Evolutionary conservation across 2,329 filamentous ascomycete genomes (phyloP), one percentile per base, ranked within the genome.

Genomic region (Colletotrichum plurivorum): DNA sequence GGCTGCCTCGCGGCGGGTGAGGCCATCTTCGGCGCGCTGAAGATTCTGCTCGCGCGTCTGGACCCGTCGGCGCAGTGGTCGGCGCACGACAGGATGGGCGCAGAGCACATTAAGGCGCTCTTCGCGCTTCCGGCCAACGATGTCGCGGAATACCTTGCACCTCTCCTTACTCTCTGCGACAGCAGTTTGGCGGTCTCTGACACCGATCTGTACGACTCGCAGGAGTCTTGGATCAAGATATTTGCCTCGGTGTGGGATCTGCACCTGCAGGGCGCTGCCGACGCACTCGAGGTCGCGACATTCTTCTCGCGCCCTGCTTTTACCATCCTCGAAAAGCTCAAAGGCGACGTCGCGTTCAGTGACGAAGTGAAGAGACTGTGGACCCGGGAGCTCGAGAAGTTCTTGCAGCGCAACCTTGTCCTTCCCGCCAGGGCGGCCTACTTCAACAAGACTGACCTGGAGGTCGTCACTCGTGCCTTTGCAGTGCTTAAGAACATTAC

Each of bases 81-180:
- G 10, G 79, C 82, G 13, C 82, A 83, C 69, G 80, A 84, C 72
- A 82, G 77, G 60, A 87, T 89, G 73, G 88, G 88, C 16, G 85
- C 85, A 2, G 87, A 89, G 73, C 87, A 89, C 70, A 83, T 90
- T 73, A 86, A 85, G 72, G 87, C 87, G 4, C 79, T 90, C 7
- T 89, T 90, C 74, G 85, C 81, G 63, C 81, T 81, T 0, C 80
- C 87, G 1, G 83, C 84, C 0, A 71, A 79, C 9, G 88, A 89
- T 18, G 81, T 83, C 7, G 80, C 84, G 15, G 76, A 79, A 4
- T 76, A 88, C 5, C 77, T 85, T 15, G 81, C 81, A 2, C 83
- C 84, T 1, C 77, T 87, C 6, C 73, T 90, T 5, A 73, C 74
- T 2, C 73, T 87, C 3, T 89, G 86, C 74, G 75, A 81, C 31